These are phyloP conservation scores for Aspergillus chevalieri DNA, from an alignment of 2,329 filamentous ascomycete genomes.

Conservation along the genomic window DNA sequence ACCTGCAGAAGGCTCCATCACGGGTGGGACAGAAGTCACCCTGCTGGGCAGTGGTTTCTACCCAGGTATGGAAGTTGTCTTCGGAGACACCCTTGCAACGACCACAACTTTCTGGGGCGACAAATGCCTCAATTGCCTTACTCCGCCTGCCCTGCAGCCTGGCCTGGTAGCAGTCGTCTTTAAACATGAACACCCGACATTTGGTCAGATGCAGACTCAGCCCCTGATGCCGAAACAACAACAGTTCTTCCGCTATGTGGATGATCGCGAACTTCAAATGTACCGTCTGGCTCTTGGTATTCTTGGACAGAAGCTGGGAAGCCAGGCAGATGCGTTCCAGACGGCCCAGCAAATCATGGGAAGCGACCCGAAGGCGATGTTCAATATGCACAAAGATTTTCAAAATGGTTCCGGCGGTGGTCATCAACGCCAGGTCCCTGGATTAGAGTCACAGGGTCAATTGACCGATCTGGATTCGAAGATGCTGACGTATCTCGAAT, in stretches of 20 bases:
- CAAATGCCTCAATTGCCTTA: slow-evolving; percentile 69
- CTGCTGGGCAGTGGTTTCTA: slow-evolving; percentile 75
- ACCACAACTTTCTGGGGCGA: slow-evolving; percentile 77
- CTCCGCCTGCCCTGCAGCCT: slow-evolving; percentile 63
- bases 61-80: slow-evolving; percentile 75
- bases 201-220: slow-evolving; percentile 40
- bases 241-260: slow-evolving; percentile 62
- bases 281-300: slow-evolving; percentile 41
- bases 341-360: slow-evolving; percentile 45
- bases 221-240: slow-evolving; percentile 44
- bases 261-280: slow-evolving; percentile 44
- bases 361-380: slow-evolving; percentile 42
- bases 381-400: slow-evolving; percentile 40
- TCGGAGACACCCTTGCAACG: slow-evolving; percentile 63
- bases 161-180: slow-evolving; percentile 68
- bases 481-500: slow-evolving; percentile 67
- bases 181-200: slow-evolving; percentile 49
- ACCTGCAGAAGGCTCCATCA: slow-evolving; percentile 72
- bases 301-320: slow-evolving; percentile 42
- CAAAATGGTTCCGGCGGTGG: slow-evolving; percentile 35
- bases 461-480: slow-evolving; percentile 56
- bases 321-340: slow-evolving; percentile 43
- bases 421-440: slow-evolving; percentile 41
- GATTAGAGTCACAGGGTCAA: slow-evolving; percentile 39
- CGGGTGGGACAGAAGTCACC: slow-evolving; percentile 81